phyloP scores from a whole-genome alignment of 2,329 filamentous ascomycete species.

The Alternaria novae-zelandiae region DNA sequence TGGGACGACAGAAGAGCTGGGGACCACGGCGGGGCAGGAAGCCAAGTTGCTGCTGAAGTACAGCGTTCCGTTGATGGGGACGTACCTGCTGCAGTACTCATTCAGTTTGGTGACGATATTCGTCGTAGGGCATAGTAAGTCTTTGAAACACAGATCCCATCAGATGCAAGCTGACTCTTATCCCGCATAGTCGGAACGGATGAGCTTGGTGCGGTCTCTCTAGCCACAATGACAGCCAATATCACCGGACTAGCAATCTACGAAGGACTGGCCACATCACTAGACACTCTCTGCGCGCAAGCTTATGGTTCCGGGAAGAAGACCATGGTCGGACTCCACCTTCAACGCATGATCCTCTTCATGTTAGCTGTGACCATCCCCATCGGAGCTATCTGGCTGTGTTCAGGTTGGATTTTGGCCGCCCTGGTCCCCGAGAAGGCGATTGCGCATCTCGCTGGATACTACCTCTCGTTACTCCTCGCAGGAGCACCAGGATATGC shows the following conservation, averaged over 20 bases:
- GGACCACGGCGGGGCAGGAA: conserved; percentile 36
- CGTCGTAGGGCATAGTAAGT: conserved; percentile 55
- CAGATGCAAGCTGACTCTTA: background rate
- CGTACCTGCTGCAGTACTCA: conserved; percentile 62
- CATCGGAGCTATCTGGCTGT: conserved; percentile 58
- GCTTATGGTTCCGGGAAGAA: conserved; percentile 59
- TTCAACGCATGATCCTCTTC: conserved; percentile 60
- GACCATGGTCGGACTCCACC: conserved; percentile 58
- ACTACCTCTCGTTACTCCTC: conserved; percentile 57
- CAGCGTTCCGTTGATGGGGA: conserved; percentile 59
- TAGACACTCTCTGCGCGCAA: conserved; percentile 61
- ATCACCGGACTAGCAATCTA: conserved; percentile 60
- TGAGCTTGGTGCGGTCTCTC: conserved; percentile 60
- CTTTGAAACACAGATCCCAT: background rate
- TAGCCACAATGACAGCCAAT: conserved; percentile 62
- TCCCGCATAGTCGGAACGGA: conserved; percentile 51
- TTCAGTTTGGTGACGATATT: conserved; percentile 60
- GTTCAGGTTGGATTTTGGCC: conserved; percentile 55
- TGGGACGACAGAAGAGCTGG: conserved; percentile 26
- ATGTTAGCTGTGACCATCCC: conserved; percentile 58
- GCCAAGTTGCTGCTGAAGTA: conserved; percentile 49
- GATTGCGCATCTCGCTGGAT: conserved; percentile 57
- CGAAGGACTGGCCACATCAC: conserved; percentile 59
- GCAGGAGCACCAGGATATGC: conserved; percentile 61
- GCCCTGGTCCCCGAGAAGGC: conserved; percentile 57